phyloP scores from a whole-genome alignment of 345 rosid species.

The Murraya koenigii region DNA sequence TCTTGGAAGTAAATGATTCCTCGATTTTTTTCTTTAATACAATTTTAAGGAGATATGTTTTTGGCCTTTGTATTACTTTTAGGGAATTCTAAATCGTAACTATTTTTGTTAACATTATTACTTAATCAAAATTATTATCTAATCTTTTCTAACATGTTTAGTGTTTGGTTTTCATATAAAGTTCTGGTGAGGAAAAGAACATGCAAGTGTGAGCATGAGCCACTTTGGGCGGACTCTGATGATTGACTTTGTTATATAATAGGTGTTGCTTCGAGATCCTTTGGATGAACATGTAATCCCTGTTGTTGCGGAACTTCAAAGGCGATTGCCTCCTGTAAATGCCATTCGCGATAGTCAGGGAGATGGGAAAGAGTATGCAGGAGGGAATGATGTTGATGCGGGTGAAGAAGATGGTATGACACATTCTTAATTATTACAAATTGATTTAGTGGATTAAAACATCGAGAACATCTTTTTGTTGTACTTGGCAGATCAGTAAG shows the following conservation, averaged over 20 bases:
- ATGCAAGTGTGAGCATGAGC: not conserved
- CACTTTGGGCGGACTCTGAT: not conserved
- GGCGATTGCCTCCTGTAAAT: slow-evolving; percentile 56
- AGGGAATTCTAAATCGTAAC: not conserved
- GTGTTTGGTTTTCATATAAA: not conserved
- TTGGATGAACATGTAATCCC: slow-evolving; percentile 77
- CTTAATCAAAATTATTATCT: not conserved
- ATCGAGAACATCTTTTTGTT: not conserved
- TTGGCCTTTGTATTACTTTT: not conserved
- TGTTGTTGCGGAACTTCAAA: slow-evolving; percentile 83
- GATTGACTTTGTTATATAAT: not conserved
- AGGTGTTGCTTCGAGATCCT: slow-evolving; percentile 93
- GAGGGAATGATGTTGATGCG: slow-evolving; percentile 54
- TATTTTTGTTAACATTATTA: not conserved
- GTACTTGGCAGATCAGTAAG: not conserved
- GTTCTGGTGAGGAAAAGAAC: not conserved
- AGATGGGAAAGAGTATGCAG: slow-evolving; percentile 43
- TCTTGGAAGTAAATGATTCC: not conserved
- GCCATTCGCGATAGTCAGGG: slow-evolving; percentile 39
- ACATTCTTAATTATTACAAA: not conserved
- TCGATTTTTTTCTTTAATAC: not conserved
- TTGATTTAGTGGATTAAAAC: not conserved
- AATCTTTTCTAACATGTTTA: not conserved
- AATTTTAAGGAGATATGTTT: no score
- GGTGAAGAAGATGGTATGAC: slow-evolving; percentile 91